Evolutionary conservation across 768 basidiomycete genomes (phyloP), one percentile per base, ranked within the genome.

Genomic region (Fomitopsis pulvina): DNA sequence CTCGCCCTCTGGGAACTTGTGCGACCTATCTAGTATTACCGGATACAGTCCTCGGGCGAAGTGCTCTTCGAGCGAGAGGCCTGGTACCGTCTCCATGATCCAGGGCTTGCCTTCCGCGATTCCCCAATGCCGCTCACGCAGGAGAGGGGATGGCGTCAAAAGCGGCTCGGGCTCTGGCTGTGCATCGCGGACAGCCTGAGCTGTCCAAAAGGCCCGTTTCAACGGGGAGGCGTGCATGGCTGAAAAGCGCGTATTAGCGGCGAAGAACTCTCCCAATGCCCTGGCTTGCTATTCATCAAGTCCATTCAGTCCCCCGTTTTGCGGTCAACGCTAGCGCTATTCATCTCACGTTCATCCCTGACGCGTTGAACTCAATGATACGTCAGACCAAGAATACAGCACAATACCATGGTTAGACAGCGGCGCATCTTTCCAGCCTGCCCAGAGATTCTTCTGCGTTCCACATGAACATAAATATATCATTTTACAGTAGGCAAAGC

Each of bases 71-170:
- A 63, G 49, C 6, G 62, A 45, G 16, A 63, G 41, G n/a, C 49
- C 50, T 2, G 52, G 55, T 8, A 46, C 48, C 10, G 27, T 21
- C 20, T 46, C 24, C 51, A 69, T 67, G 2, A 64, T 57, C 66
- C 77, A 81, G 2, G 74, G 60, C 26, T 76, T 70, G 3, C 88
- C 87, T 62, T 91, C 89, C 1, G 79, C 87, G 4, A 71, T 63
- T 22, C 88, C 88, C 52, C 82, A 89, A 59, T 76, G 59, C 62
- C 85, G 85, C 62, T 90, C 88, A 38, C 81, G 75, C 2, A 89
- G 68, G 41, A 79, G 68, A 10, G 64, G 63, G 4, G 79, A 78
- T 11, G 73, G 66, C 22, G 63, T 68, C 37, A 85, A 63, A 7
- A 73, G 65, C 0, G 76, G 75, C 51, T 73, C 71, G 21, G 74